These are phyloP conservation scores for Blepharisma stoltei DNA, from an alignment of 73 alveolate genomes.

Conservation along the genomic window DNA sequence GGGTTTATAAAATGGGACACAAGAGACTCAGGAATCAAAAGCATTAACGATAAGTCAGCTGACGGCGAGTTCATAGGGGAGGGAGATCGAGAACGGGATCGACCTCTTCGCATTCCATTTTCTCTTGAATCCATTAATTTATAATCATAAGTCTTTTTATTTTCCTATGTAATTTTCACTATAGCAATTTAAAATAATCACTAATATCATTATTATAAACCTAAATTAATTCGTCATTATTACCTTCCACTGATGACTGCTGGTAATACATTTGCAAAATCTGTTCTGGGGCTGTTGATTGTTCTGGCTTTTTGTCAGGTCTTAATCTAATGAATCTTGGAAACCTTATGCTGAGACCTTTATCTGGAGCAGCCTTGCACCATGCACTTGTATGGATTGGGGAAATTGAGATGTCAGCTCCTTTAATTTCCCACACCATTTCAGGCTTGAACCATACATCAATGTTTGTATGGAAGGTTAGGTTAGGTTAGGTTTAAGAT, in stretches of 20 bases:
- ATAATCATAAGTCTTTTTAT: too few relatives aligned
- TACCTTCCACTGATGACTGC: constrained; percentile 66
- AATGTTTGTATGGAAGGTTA: constrained; percentile 74
- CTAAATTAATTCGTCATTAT: neutral
- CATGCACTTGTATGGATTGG: constrained; percentile 96
- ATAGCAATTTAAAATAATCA: too few relatives aligned
- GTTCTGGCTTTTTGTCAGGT: constrained; percentile 95
- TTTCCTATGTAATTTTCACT: too few relatives aligned
- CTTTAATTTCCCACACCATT: constrained; percentile 96
- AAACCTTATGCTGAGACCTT: constrained; percentile 98
- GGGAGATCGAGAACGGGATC: too few relatives aligned
- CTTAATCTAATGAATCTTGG: constrained; percentile 97
- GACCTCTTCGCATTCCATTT: too few relatives aligned
- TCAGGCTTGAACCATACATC: constrained; percentile 92
- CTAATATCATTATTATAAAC: too few relatives aligned
- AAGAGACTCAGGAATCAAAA: too few relatives aligned
- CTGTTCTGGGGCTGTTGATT: constrained; percentile 94
- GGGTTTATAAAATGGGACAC: too few relatives aligned
- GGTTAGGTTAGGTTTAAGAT: too few relatives aligned
- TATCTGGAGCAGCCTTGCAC: constrained; percentile 83
- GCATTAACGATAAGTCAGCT: too few relatives aligned
- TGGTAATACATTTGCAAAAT: constrained; percentile 89
- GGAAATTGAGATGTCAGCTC: constrained; percentile 97
- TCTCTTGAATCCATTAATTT: too few relatives aligned
- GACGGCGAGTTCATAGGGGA: too few relatives aligned